These are phyloP conservation scores for Neophaeococcomyces aloes DNA, from an alignment of 2,329 filamentous ascomycete genomes.

Conservation along the genomic window DNA sequence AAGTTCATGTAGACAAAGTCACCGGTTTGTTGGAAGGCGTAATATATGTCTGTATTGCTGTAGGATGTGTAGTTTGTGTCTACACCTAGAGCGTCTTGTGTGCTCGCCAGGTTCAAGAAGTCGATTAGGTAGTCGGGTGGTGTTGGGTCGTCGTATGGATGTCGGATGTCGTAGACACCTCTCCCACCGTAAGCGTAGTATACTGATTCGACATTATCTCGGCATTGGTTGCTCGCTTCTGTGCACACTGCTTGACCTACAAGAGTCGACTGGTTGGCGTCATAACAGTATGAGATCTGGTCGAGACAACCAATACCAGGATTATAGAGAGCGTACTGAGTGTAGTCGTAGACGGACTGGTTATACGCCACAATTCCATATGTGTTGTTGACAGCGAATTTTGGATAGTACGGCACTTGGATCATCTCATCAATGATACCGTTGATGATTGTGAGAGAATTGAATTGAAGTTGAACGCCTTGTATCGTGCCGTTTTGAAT, in stretches of 20 bases:
- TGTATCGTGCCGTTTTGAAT: constrained; percentile 41
- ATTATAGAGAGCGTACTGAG: constrained; percentile 49
- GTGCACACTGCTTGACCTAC: constrained; percentile 42
- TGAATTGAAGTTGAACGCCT: constrained; percentile 44
- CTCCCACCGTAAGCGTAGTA: constrained; percentile 47
- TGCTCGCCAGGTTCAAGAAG: constrained; percentile 49
- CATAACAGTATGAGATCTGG: constrained; percentile 56
- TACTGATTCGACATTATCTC: constrained; percentile 45
- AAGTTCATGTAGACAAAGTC: constrained; percentile 56
- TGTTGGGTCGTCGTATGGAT: constrained; percentile 48
- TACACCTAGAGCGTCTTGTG: constrained; percentile 50
- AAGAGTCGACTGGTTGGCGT: constrained; percentile 49
- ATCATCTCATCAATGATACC: constrained; percentile 46
- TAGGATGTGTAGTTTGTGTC: constrained; percentile 47
- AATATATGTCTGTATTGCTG: constrained; percentile 34
- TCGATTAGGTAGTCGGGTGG: constrained; percentile 49
- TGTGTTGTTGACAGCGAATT: constrained; percentile 45
- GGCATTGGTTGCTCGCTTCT: constrained; percentile 46
- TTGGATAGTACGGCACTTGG: constrained; percentile 41
- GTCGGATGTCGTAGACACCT: constrained; percentile 53
- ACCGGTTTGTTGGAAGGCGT: constrained; percentile 42
- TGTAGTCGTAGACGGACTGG: constrained; percentile 49
- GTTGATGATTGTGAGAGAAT: constrained; percentile 46
- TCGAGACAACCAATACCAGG: constrained; percentile 47
- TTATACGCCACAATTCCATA: constrained; percentile 47